Percentiles rank a stretch among this genome's conserved stretches.
Evolutionary conservation across 73 alveolate species (phyloP).

Genomic region (Tetrahymena elliotti): DNA sequence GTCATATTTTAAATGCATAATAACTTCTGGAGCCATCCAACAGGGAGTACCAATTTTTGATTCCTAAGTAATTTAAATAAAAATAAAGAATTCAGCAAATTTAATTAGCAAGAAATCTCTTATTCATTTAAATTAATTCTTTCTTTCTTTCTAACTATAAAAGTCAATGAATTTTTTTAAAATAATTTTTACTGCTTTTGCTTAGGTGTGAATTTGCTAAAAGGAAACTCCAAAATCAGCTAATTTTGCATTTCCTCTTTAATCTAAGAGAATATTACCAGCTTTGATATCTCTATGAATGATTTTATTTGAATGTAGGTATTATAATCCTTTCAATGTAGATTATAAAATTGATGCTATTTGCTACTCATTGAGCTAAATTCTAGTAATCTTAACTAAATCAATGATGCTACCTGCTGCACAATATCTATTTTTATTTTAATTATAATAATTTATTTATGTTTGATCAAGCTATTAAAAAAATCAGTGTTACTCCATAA

Average conservation of each 20-base stretch:
- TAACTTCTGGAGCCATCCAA: slow-evolving; percentile 21
- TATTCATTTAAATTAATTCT: neutral
- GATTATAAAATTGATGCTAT: slow-evolving; percentile 37
- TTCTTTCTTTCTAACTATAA: too few relatives aligned
- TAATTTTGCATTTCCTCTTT: slow-evolving; percentile 62
- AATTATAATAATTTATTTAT: neutral
- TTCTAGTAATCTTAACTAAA: slow-evolving; percentile 66
- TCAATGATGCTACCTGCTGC: slow-evolving; percentile 89
- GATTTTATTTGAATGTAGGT: slow-evolving; percentile 69
- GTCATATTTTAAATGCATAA: slow-evolving; percentile 7
- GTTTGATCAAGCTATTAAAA: slow-evolving; percentile 11
- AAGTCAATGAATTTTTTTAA: too few relatives aligned
- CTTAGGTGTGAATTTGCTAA: slow-evolving; percentile 48
- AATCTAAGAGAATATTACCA: slow-evolving; percentile 64
- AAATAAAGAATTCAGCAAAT: neutral
- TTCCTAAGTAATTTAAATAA: neutral
- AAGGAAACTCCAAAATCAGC: slow-evolving; percentile 78
- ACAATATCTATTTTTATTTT: slow-evolving; percentile 61
- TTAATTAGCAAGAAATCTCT: neutral
- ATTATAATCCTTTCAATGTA: slow-evolving; percentile 46
- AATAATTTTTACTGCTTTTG: neutral
- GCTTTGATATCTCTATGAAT: slow-evolving; percentile 85
- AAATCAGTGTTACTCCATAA: neutral
- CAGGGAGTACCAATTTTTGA: slow-evolving; percentile 23
- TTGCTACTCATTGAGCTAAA: slow-evolving; percentile 45